Evolutionary conservation across 805 yeast genomes (phyloP).

Genomic region (Candida broadrunensis): DNA sequence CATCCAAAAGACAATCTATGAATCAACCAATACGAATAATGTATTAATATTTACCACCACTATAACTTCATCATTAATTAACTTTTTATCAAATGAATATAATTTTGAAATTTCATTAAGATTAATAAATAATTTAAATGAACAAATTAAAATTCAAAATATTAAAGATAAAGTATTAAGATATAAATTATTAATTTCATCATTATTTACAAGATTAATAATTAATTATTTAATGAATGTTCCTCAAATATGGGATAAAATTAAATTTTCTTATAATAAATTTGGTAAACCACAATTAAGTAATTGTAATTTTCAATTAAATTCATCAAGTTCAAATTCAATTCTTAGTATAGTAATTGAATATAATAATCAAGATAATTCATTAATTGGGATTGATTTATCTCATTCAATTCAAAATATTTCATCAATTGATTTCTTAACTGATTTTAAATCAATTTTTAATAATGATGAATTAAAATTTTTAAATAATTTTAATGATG

Average conservation of each 20-base stretch:
- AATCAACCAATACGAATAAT: too few species aligned
- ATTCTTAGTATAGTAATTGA: constrained; percentile 45
- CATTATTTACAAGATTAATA: constrained; percentile 43
- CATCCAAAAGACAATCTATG: too few species aligned
- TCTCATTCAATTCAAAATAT: constrained; percentile 32
- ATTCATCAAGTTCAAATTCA: constrained; percentile 57
- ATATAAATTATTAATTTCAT: constrained; percentile 39
- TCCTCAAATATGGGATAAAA: constrained; percentile 10
- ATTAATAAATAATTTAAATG: constrained; percentile 33
- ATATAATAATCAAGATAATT: constrained; percentile 12
- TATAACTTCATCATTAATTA: constrained; percentile 9
- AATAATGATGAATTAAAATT: constrained; percentile 28
- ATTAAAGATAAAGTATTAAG: constrained; percentile 34
- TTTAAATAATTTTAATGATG: constrained; percentile 18
- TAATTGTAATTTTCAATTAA: constrained; percentile 31
- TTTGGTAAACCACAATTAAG: constrained; percentile 55
- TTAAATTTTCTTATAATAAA: constrained; percentile 26
- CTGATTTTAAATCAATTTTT: constrained; percentile 43
- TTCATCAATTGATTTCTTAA: constrained; percentile 24
- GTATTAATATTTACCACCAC: constrained; percentile 12
- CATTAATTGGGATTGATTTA: constrained; percentile 37
- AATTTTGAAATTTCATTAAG: constrained; percentile 51
- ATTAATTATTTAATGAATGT: constrained; percentile 23
- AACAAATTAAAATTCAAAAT: constrained; percentile 40
- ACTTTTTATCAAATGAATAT: constrained; percentile 27